Base-by-base conservation (phyloP, 345 rosid genomes). In the Abelmoschus esculentus region DNA sequence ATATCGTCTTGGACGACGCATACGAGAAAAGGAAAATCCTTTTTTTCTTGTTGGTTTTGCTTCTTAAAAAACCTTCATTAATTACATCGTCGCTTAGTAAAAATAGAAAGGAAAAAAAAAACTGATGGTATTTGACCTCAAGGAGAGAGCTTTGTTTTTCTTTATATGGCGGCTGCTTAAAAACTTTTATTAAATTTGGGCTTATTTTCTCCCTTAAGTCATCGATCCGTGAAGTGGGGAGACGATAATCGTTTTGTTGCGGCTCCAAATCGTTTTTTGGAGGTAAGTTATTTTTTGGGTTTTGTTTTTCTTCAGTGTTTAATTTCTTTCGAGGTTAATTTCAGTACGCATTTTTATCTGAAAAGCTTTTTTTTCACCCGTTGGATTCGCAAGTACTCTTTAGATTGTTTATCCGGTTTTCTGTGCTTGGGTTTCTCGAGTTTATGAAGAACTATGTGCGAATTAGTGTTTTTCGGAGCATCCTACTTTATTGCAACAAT, bases 131-230 rank as follows among this genome's bases (percentile, higher is more conserved):
- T 57, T 13, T 22, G 42, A 34, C 55, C 15, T 53, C 18, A 19
- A 22, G 26, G 26, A 22, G 26, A 22, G 26, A 22, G 26, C 26
- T 22, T 22, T 22, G 26, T 1, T 22, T 59, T 67, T 59, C 18
- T 19, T 52, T 15, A 19, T 66, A 18, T 61, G 72, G 72, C 73
- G 67, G 69, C 73, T 40, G 71, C 69, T 62, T 49, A 61, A 71
- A 63, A 10, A 67, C 46, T 46, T 50, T 4, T 69, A 44, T 36
- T 36, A 36, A 36, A 36, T 36, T 36, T 61, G 38, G 28, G 26
- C 5, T 44, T 44, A 10, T 9, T 44, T 44, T 29, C 7, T 15
- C 29, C 22, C 5, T 18, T 36, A 18, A 34, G n/a, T 61, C 18
- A n/a, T 61, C 15, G 14, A 36, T 61, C 42, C 26, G 28, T 18